Evolutionary conservation across 2,329 filamentous ascomycete genomes (phyloP), one percentile per base, ranked within the genome.

Genomic region (Simplicillium sp.): DNA sequence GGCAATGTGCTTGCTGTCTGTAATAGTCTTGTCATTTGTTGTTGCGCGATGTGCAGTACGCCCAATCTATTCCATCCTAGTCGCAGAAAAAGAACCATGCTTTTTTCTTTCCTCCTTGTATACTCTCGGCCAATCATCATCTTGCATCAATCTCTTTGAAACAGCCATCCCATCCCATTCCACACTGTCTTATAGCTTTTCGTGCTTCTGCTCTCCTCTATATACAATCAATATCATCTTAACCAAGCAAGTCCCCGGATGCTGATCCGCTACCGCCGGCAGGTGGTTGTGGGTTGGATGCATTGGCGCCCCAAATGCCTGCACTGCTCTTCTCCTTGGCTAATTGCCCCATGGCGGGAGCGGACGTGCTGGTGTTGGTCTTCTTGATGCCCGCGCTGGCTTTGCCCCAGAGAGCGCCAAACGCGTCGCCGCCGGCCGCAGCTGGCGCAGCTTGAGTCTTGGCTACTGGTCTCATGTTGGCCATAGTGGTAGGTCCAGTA

Each of bases 321-420:
- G 89, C 88, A 52, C 82, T 88, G 44, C 88, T 92, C 73, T 97
- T 96, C 65, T 96, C 88, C 70, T 96, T 96, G n/a, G 89, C 90
- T 62, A 98, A 78, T 60, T 94, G 89, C 25, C 88, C 89, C 65
- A 98, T 75, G 41, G 89, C 89, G 39, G 87, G 82, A 1, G 83
- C 84, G 40, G 72, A 67, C 9, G 67, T 70, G 11, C 73, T 69
- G 2, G 80, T 74, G 45, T 64, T 71, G 1, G 73, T 64, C 66
- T 92, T 94, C 69, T 88, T 88, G 48, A 88, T 75, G 36, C 82
- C 80, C 11, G 74, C 74, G 48, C 80, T 87, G 20, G 81, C 82
- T 48, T 77, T 80, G 44, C 82, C 82, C 78, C 94, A 94, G 29
- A 98, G 71, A 15, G 82, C 84, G 12, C 88, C 89, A 54, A 98